Evolutionary conservation across 225 moss, liverwort and hornwort species (phyloP).

Genomic region (Bryoerythrophyllum caledonicum): DNA sequence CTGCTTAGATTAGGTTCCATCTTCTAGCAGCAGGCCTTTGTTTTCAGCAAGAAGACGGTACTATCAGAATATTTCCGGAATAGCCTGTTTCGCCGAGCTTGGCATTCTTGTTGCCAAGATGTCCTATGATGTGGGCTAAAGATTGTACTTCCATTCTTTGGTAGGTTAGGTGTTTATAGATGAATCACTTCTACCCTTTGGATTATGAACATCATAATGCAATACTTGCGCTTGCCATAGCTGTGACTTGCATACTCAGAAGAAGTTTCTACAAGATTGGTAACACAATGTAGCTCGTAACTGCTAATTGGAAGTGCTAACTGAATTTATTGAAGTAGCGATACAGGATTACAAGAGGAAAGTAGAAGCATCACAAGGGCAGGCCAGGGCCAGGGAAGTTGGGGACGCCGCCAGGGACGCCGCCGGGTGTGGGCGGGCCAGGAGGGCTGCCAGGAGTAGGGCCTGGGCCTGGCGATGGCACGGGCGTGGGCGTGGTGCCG

Average conservation of each 20-base stretch:
- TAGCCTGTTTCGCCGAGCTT: not conserved
- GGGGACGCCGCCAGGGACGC: constrained; percentile 28
- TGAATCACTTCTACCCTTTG: not conserved
- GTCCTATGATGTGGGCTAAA: not conserved
- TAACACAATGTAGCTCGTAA: no score
- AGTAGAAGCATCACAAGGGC: constrained; percentile 18
- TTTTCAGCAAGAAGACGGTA: not conserved
- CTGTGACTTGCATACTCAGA: not conserved
- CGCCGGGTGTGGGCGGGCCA: constrained; percentile 44
- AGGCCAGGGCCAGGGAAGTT: constrained; percentile 36
- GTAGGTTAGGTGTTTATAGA: not conserved
- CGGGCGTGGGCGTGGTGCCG: constrained; percentile 17
- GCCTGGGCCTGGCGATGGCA: constrained; percentile 30
- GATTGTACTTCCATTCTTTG: constrained; percentile 16
- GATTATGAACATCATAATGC: not conserved
- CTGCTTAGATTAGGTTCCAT: not conserved
- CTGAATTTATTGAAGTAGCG: not conserved
- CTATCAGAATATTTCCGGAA: not conserved
- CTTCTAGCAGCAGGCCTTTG: not conserved
- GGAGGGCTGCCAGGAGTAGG: constrained; percentile 29
- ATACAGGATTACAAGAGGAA: not conserved
- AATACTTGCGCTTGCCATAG: not conserved
- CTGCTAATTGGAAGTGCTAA: not conserved
- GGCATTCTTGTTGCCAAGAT: not conserved
- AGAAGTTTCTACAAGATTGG: not conserved